Evolutionary conservation across 2,329 filamentous ascomycete genomes (phyloP), one percentile per base, ranked within the genome.

Genomic region (Ophiostoma sp.): DNA sequence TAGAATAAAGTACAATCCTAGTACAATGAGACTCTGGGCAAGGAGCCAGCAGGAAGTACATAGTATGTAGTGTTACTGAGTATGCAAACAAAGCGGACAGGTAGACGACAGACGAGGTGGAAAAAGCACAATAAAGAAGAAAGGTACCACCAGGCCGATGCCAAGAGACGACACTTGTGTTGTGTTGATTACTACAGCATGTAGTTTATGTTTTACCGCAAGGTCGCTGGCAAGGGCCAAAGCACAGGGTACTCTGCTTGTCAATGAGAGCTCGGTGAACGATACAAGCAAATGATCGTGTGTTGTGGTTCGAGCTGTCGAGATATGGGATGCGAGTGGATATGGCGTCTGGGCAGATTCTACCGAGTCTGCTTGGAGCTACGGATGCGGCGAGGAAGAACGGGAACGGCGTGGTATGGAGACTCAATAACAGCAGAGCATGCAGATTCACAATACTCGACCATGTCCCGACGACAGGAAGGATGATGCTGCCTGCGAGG

Each of bases 381-480:
- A 57, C 52, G 52, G 52, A 57, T 57, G 52, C 52, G 52, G 52
- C 52, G 52, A 57, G n/a, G 52, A 57, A 57, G n/a, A 27, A 57
- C 44, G 44, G 44, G 17, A 48, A 48, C 7, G 44, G 20, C 17
- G 44, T 41, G 11, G 39, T 41, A 41, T 41, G 39, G 39, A 41
- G 39, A 48, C 44, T 48, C 44, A 8, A 20, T 6, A n/a, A 54
- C 8, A 27, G 3, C 7, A 57, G 23, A 27, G 11, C 11, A 57
- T 57, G 52, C 10, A 57, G n/a, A 23, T 23, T 20, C 11, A 3
- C 52, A 57, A 27, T n/a, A 57, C 10, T 27, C n/a, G 52, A 35
- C 3, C 10, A 62, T 17, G 27, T 1, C 57, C 39, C 13, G 39
- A 6, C 27, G 4, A 31, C 8, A 31, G 33, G 27, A 20, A 27